Evolutionary conservation across 805 yeast genomes (phyloP).

Genomic region (Wickerhamomyces ciferrii): DNA sequence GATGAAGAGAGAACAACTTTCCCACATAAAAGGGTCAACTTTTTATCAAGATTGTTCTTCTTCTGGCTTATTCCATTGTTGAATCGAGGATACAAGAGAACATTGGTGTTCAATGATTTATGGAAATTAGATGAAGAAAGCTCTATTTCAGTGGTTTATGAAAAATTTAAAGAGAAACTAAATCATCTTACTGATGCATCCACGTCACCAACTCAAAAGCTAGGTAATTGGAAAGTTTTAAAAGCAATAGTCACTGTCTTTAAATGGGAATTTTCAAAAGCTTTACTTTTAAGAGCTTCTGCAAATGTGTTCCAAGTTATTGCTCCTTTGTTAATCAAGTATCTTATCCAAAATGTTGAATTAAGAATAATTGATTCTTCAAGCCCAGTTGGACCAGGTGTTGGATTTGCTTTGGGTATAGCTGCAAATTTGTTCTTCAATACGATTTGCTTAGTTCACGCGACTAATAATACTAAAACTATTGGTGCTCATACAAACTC

Average conservation of each 20-base stretch:
- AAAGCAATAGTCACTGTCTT: conserved; percentile 39
- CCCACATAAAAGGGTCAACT: conserved; percentile 34
- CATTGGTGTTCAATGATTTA: conserved; percentile 58
- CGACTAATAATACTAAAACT: conserved; percentile 48
- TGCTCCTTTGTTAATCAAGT: too few relatives aligned
- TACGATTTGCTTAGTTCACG: conserved; percentile 53
- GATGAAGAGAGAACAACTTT: conserved; percentile 39
- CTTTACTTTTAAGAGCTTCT: too few relatives aligned
- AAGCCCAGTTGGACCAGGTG: too few relatives aligned
- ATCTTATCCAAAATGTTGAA: too few relatives aligned
- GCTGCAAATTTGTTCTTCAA: conserved; percentile 43
- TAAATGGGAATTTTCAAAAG: too few relatives aligned
- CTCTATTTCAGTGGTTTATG: conserved; percentile 31
- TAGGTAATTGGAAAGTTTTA: too few relatives aligned
- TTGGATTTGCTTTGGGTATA: conserved; percentile 72
- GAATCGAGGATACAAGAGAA: conserved; percentile 61
- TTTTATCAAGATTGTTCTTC: conserved; percentile 39
- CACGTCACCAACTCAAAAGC: too few relatives aligned
- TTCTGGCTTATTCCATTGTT: conserved; percentile 65
- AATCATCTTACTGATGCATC: conserved; percentile 27
- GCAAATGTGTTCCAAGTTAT: too few relatives aligned
- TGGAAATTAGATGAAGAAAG: conserved; percentile 37
- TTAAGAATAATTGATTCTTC: too few relatives aligned
- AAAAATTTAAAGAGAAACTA: conserved; percentile 22
- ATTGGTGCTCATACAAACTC: conserved; percentile 67